Base-by-base conservation (phyloP, 2,329 filamentous ascomycete species). In the Xylariaceae sp. region DNA sequence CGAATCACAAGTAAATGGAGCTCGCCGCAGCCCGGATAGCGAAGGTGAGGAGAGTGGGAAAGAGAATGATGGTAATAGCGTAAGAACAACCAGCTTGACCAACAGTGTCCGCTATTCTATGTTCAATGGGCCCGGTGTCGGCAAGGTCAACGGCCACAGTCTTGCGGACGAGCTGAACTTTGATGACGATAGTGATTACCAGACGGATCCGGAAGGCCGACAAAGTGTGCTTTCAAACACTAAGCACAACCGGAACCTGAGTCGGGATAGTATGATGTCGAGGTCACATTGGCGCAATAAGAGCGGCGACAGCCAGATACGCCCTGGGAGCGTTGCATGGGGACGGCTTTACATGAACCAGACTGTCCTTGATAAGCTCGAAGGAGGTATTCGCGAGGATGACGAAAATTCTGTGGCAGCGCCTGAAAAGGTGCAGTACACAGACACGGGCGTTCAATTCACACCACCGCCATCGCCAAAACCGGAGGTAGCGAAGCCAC, bases 141-240 rank as follows among this genome's bases (percentile, higher is more conserved):
- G 77, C 19, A 88, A 87, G 68, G 68, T 77, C 3, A 86, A 85
- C 65, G 89, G 89, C 1, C 74, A 91, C 56, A 96, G 89, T 60
- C 80, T 99, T 41, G 95, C 95, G 0, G 93, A 98, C 65, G 95
- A 99, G 75, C 81, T 99, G 52, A 88, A 90, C 59, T 89, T 96
- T 59, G 90, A 93, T 54, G 89, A 90, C 58, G 90, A 93, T 53
- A 90, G 93, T 29, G 81, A 84, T 43, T 83, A 85, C 52, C 78
- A 89, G 60, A 88, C 89, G 37, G 87, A 93, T 60, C 82, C 88
- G 44, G 89, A 91, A 48, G 87, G 87, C 1, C 84, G 86, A 40
- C 83, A 87, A 53, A 89, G 84, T 59, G 78, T 80, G 16, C 66
- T 86, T 47, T 87, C 85, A 2, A 74, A 76, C 54, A 67, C 73